phyloP scores from a whole-genome alignment of 768 basidiomycete species.

The Leccinum variicolor region DNA sequence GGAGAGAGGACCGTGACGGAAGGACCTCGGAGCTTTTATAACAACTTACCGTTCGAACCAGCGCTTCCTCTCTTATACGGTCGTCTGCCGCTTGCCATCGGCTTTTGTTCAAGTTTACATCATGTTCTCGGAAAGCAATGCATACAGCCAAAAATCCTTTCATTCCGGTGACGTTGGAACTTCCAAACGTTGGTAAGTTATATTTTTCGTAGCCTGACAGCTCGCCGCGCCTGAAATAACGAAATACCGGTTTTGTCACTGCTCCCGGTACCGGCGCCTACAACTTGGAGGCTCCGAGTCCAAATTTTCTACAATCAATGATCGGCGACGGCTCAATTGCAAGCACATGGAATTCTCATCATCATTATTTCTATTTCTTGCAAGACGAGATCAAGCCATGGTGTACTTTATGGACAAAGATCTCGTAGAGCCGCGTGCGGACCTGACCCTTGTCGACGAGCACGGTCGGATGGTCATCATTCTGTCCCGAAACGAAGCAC shows the following conservation, averaged over 20 bases:
- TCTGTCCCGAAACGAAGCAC: not conserved
- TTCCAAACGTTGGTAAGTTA: not conserved
- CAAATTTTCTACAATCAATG: not conserved
- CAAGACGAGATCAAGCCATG: not conserved
- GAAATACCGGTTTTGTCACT: not conserved
- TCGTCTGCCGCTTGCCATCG: not conserved
- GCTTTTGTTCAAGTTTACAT: not conserved
- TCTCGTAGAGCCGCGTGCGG: not conserved
- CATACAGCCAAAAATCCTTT: not conserved
- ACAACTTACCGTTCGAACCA: not conserved
- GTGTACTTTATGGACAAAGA: not conserved
- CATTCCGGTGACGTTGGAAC: not conserved
- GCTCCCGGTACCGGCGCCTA: not conserved
- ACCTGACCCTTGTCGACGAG: not conserved
- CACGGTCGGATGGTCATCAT: not conserved
- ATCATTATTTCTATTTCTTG: not conserved
- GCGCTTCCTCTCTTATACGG: not conserved
- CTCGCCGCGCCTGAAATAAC: not conserved
- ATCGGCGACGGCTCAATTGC: not conserved
- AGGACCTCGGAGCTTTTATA: not conserved
- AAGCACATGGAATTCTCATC: not conserved
- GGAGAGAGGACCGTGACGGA: not conserved
- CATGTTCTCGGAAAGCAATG: not conserved
- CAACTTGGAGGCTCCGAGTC: not conserved
- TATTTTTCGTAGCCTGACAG: not conserved